phyloP scores from a whole-genome alignment of 345 rosid species.

The Acer negundo region DNA sequence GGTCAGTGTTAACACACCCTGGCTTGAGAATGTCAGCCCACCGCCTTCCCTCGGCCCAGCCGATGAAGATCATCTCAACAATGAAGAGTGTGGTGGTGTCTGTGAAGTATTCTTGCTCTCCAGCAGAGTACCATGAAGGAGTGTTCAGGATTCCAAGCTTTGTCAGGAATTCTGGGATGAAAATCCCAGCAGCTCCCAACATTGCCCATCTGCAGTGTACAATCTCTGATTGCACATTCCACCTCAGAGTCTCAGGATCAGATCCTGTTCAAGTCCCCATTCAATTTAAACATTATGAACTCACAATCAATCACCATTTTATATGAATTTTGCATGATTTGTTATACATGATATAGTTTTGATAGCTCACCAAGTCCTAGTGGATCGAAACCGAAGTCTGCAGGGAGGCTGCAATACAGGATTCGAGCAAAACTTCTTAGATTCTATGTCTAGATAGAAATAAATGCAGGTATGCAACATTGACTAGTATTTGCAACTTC shows the following conservation, averaged over 20 bases:
- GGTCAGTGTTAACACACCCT: conserved; percentile 94
- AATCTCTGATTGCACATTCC: conserved; percentile 86
- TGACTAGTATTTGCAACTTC: background rate
- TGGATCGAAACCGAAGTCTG: conserved; percentile 97
- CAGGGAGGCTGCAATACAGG: conserved; percentile 72
- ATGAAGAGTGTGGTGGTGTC: conserved; percentile 89
- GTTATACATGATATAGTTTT: background rate
- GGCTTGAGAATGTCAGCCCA: conserved; percentile 98
- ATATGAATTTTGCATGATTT: background rate
- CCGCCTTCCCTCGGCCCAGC: conserved; percentile 98
- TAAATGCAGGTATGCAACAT: too few relatives aligned
- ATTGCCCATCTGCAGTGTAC: conserved; percentile 99
- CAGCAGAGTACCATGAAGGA: conserved; percentile 94
- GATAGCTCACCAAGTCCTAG: conserved; percentile 75
- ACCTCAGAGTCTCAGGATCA: conserved; percentile 85
- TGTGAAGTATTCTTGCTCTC: conserved; percentile 81
- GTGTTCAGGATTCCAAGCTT: conserved; percentile 88
- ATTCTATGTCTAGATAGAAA: background rate
- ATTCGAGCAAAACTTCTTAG: conserved; percentile 4
- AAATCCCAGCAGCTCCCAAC: conserved; percentile 97
- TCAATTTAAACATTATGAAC: too few relatives aligned
- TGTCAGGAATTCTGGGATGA: conserved; percentile 92
- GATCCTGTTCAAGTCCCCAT: conserved; percentile 51
- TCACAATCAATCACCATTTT: background rate
- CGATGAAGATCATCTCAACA: conserved; percentile 78